Evolutionary conservation across 108 stramenopile genomes (phyloP).

Genomic region (Cyclotella sp.): DNA sequence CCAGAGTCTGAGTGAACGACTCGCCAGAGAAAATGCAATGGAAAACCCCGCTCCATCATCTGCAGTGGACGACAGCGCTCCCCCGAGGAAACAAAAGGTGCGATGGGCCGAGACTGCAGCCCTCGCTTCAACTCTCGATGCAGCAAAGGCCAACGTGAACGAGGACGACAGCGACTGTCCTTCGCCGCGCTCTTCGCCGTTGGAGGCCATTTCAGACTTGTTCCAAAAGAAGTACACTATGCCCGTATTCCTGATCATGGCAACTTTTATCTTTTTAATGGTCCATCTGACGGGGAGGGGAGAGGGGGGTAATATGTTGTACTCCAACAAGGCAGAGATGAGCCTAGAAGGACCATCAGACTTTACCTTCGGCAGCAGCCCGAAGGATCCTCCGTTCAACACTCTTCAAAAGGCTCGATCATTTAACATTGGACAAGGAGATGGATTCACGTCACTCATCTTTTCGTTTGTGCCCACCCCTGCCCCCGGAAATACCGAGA

Average conservation of each 20-base stretch:
- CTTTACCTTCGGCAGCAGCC: not conserved
- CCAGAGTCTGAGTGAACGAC: constrained; percentile 34
- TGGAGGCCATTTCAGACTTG: constrained; percentile 36
- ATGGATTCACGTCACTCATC: constrained; percentile 20
- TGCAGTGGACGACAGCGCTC: not conserved
- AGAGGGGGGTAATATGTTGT: not conserved
- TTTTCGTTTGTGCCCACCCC: constrained; percentile 33
- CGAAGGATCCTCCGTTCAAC: not conserved
- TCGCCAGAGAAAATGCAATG: constrained; percentile 17
- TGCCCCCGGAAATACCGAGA: not conserved
- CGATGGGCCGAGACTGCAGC: constrained; percentile 41
- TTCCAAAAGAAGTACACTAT: constrained; percentile 42
- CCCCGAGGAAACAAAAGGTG: constrained; percentile 23
- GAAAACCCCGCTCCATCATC: not conserved
- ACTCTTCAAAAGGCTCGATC: constrained; percentile 10
- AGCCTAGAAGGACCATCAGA: not conserved
- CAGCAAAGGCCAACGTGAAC: constrained; percentile 19
- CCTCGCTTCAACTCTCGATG: constrained; percentile 46
- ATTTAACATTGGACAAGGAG: constrained; percentile 13
- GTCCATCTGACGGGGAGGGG: constrained; percentile 41
- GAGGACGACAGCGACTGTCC: constrained; percentile 4
- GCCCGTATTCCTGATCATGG: constrained; percentile 29
- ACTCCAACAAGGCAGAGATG: not conserved
- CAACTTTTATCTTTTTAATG: constrained; percentile 38
- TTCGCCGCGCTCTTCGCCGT: not conserved